Conservation (phyloP, 2,329 filamentous ascomycete genomes). For the Exophiala aquamarina region DNA sequence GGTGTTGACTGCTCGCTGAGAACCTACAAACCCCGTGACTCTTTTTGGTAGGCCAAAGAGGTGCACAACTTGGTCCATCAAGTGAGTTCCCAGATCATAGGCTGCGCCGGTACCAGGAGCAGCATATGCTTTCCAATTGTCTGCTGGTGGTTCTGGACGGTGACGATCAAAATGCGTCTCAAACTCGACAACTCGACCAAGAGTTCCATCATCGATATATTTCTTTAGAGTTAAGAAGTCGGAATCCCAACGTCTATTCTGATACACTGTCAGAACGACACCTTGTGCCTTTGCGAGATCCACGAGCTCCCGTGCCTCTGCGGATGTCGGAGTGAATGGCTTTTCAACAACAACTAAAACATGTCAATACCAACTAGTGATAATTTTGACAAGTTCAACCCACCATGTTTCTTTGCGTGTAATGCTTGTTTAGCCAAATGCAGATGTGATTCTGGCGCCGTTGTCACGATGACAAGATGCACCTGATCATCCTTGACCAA, state of each 20-base stretch:
- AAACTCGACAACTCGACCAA: conserved; percentile 75
- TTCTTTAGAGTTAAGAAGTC: conserved; percentile 72
- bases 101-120: conserved; percentile 67
- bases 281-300: conserved; percentile 52
- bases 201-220: conserved; percentile 57
- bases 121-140: conserved; percentile 67
- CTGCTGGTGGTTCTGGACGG: conserved; percentile 55
- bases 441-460: conserved; percentile 71
- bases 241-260: conserved; percentile 75
- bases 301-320: conserved; percentile 66
- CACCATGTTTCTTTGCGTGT: conserved; percentile 23
- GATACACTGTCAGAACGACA: conserved; percentile 66
- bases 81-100: conserved; percentile 74
- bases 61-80: conserved; percentile 72
- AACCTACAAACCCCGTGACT: conserved; percentile 68
- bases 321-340: conserved; percentile 72
- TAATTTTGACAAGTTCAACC: not conserved
- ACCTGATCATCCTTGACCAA: conserved; percentile 66
- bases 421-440: conserved; percentile 64
- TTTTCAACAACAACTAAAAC: conserved; percentile 72
- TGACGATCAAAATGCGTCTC: conserved; percentile 80
- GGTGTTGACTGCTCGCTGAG: conserved; percentile 61
- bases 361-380: not conserved
- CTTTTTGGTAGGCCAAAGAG: conserved; percentile 68
- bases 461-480: conserved; percentile 70